Percentiles rank a stretch among this genome's conserved stretches.
Conservation (phyloP, 108 stramenopile genomes). For the Stephanodiscus triporus region DNA sequence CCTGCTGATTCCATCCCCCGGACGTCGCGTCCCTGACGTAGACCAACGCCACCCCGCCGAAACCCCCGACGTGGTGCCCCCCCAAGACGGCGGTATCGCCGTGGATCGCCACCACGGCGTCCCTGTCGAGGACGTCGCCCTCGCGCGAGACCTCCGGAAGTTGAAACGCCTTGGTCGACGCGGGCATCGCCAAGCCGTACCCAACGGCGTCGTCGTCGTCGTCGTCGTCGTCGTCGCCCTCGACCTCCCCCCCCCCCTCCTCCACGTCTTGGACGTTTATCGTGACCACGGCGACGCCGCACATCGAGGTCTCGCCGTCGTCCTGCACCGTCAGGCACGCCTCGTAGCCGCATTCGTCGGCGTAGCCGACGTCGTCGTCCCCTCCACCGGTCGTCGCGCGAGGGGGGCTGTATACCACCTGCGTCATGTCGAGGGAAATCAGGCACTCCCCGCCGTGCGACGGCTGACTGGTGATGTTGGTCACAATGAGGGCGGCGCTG, state of each 20-base stretch:
- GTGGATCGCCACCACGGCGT: background rate
- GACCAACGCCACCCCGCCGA: background rate
- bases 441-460: background rate
- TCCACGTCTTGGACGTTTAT: background rate
- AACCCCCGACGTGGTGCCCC: background rate
- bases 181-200: too few species aligned
- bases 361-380: background rate
- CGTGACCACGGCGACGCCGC: background rate
- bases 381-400: background rate
- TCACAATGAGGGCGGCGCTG: background rate
- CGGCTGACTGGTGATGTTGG: background rate
- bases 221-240: background rate
- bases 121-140: background rate
- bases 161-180: too few species aligned
- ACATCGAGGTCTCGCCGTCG: background rate
- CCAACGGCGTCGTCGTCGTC: background rate
- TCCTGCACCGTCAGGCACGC: background rate
- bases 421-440: background rate
- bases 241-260: background rate
- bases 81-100: background rate
- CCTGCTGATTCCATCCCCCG: background rate
- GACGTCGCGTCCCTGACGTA: background rate
- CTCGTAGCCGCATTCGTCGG: background rate
- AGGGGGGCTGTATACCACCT: background rate
- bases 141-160: too few species aligned